Conservation (phyloP, 768 basidiomycete genomes). For the Lepiota subincarnata region DNA sequence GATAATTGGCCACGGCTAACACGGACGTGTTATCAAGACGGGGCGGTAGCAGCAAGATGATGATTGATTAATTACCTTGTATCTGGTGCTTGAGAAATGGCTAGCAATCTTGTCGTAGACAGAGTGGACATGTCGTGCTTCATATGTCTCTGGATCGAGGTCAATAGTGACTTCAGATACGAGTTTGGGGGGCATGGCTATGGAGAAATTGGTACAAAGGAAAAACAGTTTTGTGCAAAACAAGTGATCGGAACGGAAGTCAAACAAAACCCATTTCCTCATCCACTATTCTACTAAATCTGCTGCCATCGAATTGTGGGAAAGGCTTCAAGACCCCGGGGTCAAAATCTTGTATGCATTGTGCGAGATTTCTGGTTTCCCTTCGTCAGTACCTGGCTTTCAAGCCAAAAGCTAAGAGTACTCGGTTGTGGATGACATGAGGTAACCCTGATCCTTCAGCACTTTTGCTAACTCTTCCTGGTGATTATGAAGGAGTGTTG, state of each 20-base stretch:
- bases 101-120: constrained; percentile 83
- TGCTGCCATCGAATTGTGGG: constrained; percentile 62
- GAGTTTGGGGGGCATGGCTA: constrained; percentile 25
- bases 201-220: constrained; percentile 11
- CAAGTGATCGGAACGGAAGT: constrained; percentile 9
- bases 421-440: constrained; percentile 54
- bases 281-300: constrained; percentile 66
- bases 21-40: constrained; percentile 3
- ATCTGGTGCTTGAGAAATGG: constrained; percentile 87
- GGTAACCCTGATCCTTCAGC: constrained; percentile 53
- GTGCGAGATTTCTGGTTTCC: constrained; percentile 45
- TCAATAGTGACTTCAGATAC: constrained; percentile 40
- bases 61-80: constrained; percentile 54
- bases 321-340: constrained; percentile 47
- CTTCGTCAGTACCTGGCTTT: not conserved
- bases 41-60: not conserved
- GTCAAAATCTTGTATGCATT: constrained; percentile 49
- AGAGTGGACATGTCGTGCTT: constrained; percentile 71
- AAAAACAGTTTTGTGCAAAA: constrained; percentile 2
- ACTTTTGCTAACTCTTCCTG: constrained; percentile 83
- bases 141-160: constrained; percentile 56
- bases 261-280: constrained; percentile 71
- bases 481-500: constrained; percentile 87
- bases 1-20: constrained; percentile 88
- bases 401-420: constrained; percentile 32